Evolutionary conservation across 352 stramenopile genomes (phyloP).

Genomic region (Discostella stelligera): DNA sequence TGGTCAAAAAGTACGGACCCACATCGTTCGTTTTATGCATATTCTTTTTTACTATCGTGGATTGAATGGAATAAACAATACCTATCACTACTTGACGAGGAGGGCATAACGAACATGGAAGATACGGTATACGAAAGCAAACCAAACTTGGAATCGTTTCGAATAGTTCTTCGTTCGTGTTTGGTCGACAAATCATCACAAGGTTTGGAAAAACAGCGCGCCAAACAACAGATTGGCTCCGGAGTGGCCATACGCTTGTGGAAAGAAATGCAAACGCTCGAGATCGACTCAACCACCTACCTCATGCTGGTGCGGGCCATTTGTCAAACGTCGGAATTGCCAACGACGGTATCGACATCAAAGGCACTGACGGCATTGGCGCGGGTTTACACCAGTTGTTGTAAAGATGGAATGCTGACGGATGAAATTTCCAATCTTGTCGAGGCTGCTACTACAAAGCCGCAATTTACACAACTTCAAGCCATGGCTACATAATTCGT

Average conservation of each 20-base stretch:
- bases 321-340: conserved; percentile 33
- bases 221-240: conserved; percentile 31
- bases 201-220: not conserved
- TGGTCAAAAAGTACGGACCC: conserved; percentile 42
- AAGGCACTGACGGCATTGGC: conserved; percentile 9
- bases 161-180: conserved; percentile 22
- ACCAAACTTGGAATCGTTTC: conserved; percentile 23
- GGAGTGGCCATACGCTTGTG: conserved; percentile 34
- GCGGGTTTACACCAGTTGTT: conserved; percentile 20
- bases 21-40: conserved; percentile 31
- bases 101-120: not conserved
- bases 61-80: conserved; percentile 32
- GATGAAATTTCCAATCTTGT: conserved; percentile 21
- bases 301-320: conserved; percentile 18
- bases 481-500: not conserved
- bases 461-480: conserved; percentile 15
- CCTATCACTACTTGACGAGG: not conserved
- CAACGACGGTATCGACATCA: conserved; percentile 2
- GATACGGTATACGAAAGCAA: not conserved
- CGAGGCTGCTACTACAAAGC: conserved; percentile 14
- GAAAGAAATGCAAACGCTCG: conserved; percentile 24
- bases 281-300: conserved; percentile 27
- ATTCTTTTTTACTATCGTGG: conserved; percentile 33
- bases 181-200: conserved; percentile 8
- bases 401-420: conserved; percentile 30